A percentile compares a stretch with the other conserved stretches of the same genome.
Conservation (phyloP, 2,329 filamentous ascomycete species). For the Trichophyton simii region DNA sequence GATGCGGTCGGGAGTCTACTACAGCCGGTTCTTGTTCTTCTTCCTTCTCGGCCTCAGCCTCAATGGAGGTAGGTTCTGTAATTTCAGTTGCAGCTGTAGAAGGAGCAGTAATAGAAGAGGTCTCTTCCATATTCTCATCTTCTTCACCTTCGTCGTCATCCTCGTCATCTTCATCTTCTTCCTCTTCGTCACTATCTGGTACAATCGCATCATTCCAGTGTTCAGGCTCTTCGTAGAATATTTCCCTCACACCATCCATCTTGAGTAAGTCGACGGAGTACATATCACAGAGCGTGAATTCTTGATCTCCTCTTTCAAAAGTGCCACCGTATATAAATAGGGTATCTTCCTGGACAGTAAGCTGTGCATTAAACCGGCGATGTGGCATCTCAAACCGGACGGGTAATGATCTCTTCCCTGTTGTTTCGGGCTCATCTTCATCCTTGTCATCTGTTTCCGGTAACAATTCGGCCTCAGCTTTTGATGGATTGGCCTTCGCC, state of each 20-base stretch:
- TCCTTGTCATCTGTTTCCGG: slow-evolving; percentile 33
- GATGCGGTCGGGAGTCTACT: slow-evolving; percentile 64
- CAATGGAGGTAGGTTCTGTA: slow-evolving; percentile 20
- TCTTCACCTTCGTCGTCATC: slow-evolving; percentile 29
- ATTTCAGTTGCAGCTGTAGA: slow-evolving; percentile 28
- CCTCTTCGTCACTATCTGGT: slow-evolving; percentile 47
- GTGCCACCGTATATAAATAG: slow-evolving; percentile 93
- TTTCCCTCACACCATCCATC: slow-evolving; percentile 82
- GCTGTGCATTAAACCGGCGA: slow-evolving; percentile 75
- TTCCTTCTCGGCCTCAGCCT: slow-evolving; percentile 23
- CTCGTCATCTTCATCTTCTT: slow-evolving; percentile 32
- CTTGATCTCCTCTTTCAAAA: slow-evolving; percentile 84
- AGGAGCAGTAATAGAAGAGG: slow-evolving; percentile 25
- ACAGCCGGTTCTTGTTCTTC: slow-evolving; percentile 35
- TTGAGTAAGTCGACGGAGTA: slow-evolving; percentile 91
- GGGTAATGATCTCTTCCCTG: slow-evolving; percentile 46
- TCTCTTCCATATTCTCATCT: slow-evolving; percentile 32
- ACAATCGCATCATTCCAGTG: slow-evolving; percentile 63
- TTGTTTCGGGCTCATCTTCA: slow-evolving; percentile 41
- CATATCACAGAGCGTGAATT: slow-evolving; percentile 92
- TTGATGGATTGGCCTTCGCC: slow-evolving; percentile 50
- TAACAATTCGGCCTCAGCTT: slow-evolving; percentile 32
- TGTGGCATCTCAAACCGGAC: slow-evolving; percentile 76
- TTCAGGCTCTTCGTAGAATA: slow-evolving; percentile 72
- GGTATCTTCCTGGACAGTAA: slow-evolving; percentile 82